Percentiles rank a stretch among this genome's conserved stretches.
phyloP scores from a whole-genome alignment of 129 eudicot species.

The Gnaphalium uliginosum region DNA sequence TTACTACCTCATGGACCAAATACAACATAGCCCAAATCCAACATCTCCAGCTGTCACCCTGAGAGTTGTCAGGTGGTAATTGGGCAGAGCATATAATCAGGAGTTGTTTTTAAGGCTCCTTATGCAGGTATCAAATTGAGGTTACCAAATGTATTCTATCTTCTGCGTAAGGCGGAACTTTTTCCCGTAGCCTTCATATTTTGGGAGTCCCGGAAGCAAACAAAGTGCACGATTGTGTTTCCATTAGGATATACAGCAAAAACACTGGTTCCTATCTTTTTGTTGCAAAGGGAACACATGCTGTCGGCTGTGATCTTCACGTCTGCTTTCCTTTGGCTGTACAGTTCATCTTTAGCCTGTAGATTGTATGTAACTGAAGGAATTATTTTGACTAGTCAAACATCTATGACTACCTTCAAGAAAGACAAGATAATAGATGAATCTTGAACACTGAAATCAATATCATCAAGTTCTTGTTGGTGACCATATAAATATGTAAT shows the following conservation, averaged over 20 bases:
- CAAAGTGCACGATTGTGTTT: slow-evolving; percentile 82
- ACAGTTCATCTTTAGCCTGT: slow-evolving; percentile 83
- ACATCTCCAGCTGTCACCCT: background rate
- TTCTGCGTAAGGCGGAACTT: slow-evolving; percentile 44
- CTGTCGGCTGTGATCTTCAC: slow-evolving; percentile 84
- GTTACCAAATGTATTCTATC: slow-evolving; percentile 1
- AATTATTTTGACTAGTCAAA: background rate
- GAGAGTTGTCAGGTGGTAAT: background rate
- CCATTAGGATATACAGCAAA: slow-evolving; percentile 97
- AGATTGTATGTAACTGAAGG: background rate
- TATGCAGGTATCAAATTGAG: background rate
- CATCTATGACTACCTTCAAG: background rate
- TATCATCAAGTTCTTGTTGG: background rate
- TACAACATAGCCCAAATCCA: background rate
- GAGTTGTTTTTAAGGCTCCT: background rate
- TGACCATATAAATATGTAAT: background rate
- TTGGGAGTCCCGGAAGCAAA: slow-evolving; percentile 90
- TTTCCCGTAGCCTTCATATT: slow-evolving; percentile 82
- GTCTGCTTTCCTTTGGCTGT: slow-evolving; percentile 57
- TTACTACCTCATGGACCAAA: background rate
- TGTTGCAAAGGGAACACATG: slow-evolving; percentile 93
- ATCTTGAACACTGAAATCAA: background rate
- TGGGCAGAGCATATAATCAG: background rate
- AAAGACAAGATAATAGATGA: background rate
- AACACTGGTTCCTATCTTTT: slow-evolving; percentile 88